Conservation (phyloP, 352 stramenopile species). For the Phytophthora vignae region DNA sequence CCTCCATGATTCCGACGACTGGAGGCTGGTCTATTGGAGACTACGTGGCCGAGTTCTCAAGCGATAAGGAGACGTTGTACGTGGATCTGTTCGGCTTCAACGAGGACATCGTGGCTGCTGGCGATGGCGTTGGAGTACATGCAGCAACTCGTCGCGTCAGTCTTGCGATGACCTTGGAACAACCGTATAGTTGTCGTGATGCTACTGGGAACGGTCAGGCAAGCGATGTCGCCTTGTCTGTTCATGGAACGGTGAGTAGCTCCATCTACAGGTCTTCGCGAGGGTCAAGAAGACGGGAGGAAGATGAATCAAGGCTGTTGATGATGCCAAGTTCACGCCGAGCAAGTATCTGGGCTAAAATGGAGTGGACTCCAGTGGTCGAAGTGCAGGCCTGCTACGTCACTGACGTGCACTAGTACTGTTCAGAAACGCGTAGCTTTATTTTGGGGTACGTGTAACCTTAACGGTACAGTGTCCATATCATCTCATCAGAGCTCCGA, state of each 20-base stretch:
- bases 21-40: not conserved
- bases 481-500: not conserved
- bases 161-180: not conserved
- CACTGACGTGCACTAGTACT: not conserved
- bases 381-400: not conserved
- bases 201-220: not conserved
- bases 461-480: not conserved
- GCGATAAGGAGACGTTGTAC: not conserved
- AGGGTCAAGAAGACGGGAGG: not conserved
- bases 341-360: not conserved
- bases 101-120: not conserved
- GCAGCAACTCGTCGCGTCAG: not conserved
- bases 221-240: not conserved
- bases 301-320: not conserved
- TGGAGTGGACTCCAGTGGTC: not conserved
- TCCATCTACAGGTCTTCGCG: not conserved
- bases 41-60: not conserved
- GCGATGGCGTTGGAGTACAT: not conserved
- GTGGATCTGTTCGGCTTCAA: not conserved
- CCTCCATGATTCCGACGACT: not conserved
- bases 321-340: not conserved
- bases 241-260: not conserved
- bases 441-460: no score
- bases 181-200: not conserved
- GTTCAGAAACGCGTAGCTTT: not conserved